Evolutionary conservation across 2,329 filamentous ascomycete species (phyloP).

Genomic region (Sclerotiophoma versabilis): DNA sequence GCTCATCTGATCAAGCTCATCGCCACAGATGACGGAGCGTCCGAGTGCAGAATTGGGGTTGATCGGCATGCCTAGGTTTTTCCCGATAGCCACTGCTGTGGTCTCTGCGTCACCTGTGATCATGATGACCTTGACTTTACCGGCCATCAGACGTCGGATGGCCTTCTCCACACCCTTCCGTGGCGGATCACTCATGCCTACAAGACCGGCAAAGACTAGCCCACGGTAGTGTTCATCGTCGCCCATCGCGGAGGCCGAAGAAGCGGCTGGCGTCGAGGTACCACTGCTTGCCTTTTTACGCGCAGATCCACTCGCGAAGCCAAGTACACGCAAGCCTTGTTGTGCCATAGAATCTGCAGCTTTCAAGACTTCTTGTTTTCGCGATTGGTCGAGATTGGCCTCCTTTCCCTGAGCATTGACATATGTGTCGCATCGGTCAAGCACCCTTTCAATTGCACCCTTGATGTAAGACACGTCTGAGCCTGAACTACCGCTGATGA

Average conservation of each 20-base stretch:
- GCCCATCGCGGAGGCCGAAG: conserved; percentile 40
- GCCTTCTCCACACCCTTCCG: conserved; percentile 87
- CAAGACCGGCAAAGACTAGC: conserved; percentile 87
- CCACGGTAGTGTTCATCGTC: conserved; percentile 81
- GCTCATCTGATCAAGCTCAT: conserved; percentile 92
- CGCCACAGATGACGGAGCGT: conserved; percentile 79
- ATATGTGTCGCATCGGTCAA: conserved; percentile 89
- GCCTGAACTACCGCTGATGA: conserved; percentile 66
- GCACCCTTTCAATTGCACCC: conserved; percentile 85
- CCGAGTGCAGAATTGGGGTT: conserved; percentile 65
- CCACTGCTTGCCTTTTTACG: conserved; percentile 43
- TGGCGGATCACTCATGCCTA: conserved; percentile 97
- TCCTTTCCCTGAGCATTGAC: conserved; percentile 85
- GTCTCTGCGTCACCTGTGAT: conserved; percentile 97
- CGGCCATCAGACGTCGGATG: conserved; percentile 88
- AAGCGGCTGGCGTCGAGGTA: conserved; percentile 36
- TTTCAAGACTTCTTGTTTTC: conserved; percentile 75
- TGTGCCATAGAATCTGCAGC: conserved; percentile 88
- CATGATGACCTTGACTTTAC: conserved; percentile 98
- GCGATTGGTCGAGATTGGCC: conserved; percentile 78
- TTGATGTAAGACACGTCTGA: conserved; percentile 93
- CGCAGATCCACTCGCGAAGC: conserved; percentile 84
- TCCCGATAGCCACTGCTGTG: conserved; percentile 91
- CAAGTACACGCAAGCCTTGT: conserved; percentile 87
- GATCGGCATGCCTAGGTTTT: conserved; percentile 93